These are phyloP conservation scores for Cotoneaster glaucophyllus DNA, from an alignment of 306 rosid species.

Conservation along the genomic window DNA sequence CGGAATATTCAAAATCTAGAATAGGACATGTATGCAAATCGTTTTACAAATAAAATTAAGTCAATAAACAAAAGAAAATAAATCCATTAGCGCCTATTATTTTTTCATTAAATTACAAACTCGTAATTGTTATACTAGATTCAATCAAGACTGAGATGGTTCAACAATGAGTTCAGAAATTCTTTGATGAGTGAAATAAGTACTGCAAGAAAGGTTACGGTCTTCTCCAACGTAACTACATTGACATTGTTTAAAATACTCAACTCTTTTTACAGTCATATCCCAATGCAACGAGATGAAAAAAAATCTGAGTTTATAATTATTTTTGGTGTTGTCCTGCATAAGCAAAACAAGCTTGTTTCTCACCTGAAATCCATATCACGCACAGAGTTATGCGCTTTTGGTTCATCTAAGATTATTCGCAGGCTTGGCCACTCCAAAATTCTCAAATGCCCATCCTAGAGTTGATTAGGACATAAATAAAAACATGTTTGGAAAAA, in stretches of 20 bases:
- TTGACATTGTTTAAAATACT: background rate
- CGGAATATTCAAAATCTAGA: constrained; percentile 10
- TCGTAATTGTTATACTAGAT: background rate
- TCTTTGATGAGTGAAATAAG: background rate
- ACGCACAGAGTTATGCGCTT: constrained; percentile 67
- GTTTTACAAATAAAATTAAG: background rate
- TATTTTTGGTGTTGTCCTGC: background rate
- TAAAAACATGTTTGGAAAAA: background rate
- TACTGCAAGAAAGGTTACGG: background rate
- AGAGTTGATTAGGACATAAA: constrained; percentile 20
- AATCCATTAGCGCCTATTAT: background rate
- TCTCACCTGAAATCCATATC: constrained; percentile 91
- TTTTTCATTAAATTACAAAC: background rate
- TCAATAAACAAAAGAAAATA: background rate
- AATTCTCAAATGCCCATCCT: constrained; percentile 90
- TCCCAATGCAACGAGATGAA: background rate
- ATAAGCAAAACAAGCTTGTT: background rate
- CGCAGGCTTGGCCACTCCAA: constrained; percentile 77
- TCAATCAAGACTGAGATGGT: background rate
- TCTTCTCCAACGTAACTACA: background rate
- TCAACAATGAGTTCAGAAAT: background rate
- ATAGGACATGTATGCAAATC: background rate
- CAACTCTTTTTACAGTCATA: background rate
- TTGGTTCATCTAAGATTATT: constrained; percentile 73
- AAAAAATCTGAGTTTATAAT: background rate